A percentile compares a stretch with the other conserved stretches of the same genome.
Evolutionary conservation across 495 filamentous ascomycete species (phyloP).

Genomic region (Penicillium arizonense): DNA sequence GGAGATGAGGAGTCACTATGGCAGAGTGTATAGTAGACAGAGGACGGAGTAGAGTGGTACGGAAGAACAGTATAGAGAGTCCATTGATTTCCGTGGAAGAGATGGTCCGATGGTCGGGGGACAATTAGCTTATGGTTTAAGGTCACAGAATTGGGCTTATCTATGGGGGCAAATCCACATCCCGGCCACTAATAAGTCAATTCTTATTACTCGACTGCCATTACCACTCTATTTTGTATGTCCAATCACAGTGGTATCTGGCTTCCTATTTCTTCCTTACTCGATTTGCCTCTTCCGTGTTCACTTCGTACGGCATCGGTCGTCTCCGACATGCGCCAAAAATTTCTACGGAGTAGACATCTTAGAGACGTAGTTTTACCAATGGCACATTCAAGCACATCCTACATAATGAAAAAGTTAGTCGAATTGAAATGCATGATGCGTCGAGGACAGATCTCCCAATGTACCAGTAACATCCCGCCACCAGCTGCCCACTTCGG

Average conservation of each 20-base stretch:
- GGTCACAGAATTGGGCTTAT: conserved; percentile 42
- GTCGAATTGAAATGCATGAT: neutral
- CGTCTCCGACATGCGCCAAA: conserved; percentile 17
- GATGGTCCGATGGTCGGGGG: conserved; percentile 40
- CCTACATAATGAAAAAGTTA: neutral
- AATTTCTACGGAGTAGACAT: no score
- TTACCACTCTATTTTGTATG: neutral
- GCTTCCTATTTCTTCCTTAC: conserved; percentile 7
- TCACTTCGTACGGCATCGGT: conserved; percentile 15
- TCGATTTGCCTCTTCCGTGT: neutral
- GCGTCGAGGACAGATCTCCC: neutral
- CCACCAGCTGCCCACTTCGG: conserved; percentile 18
- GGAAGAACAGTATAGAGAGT: conserved; percentile 1
- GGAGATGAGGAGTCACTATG: conserved; percentile 8
- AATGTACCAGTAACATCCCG: neutral
- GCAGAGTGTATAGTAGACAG: conserved; percentile 5
- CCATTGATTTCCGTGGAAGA: conserved; percentile 19
- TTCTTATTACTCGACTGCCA: conserved; percentile 1
- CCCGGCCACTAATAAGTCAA: neutral
- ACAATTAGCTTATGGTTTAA: conserved; percentile 39
- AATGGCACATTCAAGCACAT: no score
- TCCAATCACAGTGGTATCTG: neutral
- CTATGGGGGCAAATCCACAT: conserved; percentile 18
- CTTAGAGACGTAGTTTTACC: no score
- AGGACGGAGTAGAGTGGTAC: neutral